Evolutionary conservation across 495 filamentous ascomycete species (phyloP), one percentile per base, ranked within the genome.

Genomic region (Bombardia bombarda): DNA sequence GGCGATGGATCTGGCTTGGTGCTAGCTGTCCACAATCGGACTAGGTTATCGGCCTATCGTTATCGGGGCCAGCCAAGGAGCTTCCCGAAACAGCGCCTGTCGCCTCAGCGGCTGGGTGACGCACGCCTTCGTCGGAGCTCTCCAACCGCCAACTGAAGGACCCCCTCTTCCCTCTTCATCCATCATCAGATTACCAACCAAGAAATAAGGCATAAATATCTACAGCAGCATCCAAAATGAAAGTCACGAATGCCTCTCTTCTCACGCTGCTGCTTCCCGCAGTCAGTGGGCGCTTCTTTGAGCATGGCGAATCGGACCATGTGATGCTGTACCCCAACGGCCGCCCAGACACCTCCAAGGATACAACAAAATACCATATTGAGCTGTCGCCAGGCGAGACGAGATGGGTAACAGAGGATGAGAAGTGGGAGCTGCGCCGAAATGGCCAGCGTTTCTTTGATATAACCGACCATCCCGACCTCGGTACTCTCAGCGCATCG

Each of bases 381-480:
- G 90, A 98, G 69, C 65, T 94, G n/a, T 70, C 77, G 13, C 90
- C 88, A n/a, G 87, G 85, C 45, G 74, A 87, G 50, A 88, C 79
- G 18, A 64, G 70, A 66, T 93, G 86, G 84, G 81, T 95, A 19
- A 90, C 85, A 0, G 90, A 98, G 52, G 87, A 95, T 22, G 80
- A 95, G 67, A 98, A 98, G 66, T 95, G 93, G 85, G 78, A 76
- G 50, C 68, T 97, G 46, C 81, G 85, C 61, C 69, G 89, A 51
- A 70, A 84, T 51, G 87, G 88, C 38, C 68, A 80, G 33, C 88
- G 83, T 51, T 98, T 98, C 69, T 94, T 98, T 73, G 92, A 98
- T 63, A 86, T 98, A 52, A 95, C 92, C 42, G 76, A 86, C 49
- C 68, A 77, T 26, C 62, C 63, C 26, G 69, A 83, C 34, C 72